Percentiles rank a stretch among this genome's conserved stretches.
These are phyloP conservation scores for Cucurbita maxima DNA, from an alignment of 306 rosid genomes.

Conservation along the genomic window DNA sequence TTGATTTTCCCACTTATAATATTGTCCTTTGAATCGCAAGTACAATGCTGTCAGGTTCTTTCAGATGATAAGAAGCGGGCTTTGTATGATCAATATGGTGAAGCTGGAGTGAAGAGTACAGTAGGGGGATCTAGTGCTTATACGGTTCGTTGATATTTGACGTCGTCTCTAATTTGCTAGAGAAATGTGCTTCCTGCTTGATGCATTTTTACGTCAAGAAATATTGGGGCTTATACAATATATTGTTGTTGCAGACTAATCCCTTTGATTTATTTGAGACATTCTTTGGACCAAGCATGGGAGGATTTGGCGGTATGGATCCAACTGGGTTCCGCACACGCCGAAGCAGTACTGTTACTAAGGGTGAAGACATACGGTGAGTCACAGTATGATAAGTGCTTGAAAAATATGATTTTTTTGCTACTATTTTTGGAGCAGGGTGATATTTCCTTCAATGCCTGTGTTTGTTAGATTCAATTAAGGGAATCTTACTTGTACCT, in stretches of 20 bases:
- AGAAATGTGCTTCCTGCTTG: neutral
- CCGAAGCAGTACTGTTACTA: conserved; percentile 73
- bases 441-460: neutral
- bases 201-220: conserved; percentile 2
- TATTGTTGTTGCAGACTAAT: conserved; percentile 53
- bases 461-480: neutral
- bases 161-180: neutral
- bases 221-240: neutral
- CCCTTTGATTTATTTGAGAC: conserved; percentile 97
- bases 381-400: conserved; percentile 14
- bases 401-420: neutral
- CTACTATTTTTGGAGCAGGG: neutral
- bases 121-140: conserved; percentile 86
- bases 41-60: conserved; percentile 76
- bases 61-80: conserved; percentile 97
- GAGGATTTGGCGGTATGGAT: conserved; percentile 76
- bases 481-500: neutral
- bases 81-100: conserved; percentile 90
- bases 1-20: conserved; percentile 16
- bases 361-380: conserved; percentile 96
- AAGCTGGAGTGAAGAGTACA: conserved; percentile 84
- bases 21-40: conserved; percentile 55
- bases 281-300: conserved; percentile 78
- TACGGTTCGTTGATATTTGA: conserved; percentile 36
- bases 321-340: conserved; percentile 66